Evolutionary conservation across 257 asterid genomes (phyloP).

Genomic region (Solanum dulcamara): DNA sequence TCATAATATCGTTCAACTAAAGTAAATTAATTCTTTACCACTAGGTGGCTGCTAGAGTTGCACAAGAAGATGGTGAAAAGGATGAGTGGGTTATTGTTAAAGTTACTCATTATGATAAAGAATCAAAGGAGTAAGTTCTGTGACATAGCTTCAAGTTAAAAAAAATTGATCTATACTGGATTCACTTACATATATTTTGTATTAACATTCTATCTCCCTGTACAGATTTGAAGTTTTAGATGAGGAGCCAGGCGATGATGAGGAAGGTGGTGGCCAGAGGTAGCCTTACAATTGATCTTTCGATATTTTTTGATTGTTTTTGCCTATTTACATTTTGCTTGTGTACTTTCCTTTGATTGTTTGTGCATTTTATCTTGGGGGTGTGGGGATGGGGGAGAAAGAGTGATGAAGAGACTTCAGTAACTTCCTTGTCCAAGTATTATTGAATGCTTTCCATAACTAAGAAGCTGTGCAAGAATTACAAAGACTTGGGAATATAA

Average conservation of each 20-base stretch:
- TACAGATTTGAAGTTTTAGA: conserved; percentile 89
- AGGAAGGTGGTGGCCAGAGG: conserved; percentile 92
- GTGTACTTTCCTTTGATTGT: not conserved
- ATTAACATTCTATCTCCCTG: not conserved
- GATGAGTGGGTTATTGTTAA: conserved; percentile 97
- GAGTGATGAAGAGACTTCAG: not conserved
- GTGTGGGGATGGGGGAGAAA: not conserved
- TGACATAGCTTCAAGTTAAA: not conserved
- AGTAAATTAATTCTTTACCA: not conserved
- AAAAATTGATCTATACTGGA: not conserved
- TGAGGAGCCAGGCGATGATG: conserved; percentile 97
- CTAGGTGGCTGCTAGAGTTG: conserved; percentile 95
- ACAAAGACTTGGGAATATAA: not conserved
- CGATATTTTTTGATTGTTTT: not conserved
- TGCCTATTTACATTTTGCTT: not conserved
- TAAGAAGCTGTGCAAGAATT: not conserved
- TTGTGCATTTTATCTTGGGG: not conserved
- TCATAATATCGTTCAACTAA: not conserved
- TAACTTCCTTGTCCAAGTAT: not conserved
- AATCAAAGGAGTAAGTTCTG: conserved; percentile 63
- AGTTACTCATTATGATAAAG: conserved; percentile 93
- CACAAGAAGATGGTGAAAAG: conserved; percentile 76
- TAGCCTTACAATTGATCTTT: conserved; percentile 6
- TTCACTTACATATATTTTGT: not conserved
- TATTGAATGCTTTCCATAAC: not conserved